A percentile compares a stretch with the other conserved stretches of the same genome.
These are phyloP conservation scores for Metarhizium robertsii DNA, from an alignment of 2,329 filamentous ascomycete species.

Conservation along the genomic window DNA sequence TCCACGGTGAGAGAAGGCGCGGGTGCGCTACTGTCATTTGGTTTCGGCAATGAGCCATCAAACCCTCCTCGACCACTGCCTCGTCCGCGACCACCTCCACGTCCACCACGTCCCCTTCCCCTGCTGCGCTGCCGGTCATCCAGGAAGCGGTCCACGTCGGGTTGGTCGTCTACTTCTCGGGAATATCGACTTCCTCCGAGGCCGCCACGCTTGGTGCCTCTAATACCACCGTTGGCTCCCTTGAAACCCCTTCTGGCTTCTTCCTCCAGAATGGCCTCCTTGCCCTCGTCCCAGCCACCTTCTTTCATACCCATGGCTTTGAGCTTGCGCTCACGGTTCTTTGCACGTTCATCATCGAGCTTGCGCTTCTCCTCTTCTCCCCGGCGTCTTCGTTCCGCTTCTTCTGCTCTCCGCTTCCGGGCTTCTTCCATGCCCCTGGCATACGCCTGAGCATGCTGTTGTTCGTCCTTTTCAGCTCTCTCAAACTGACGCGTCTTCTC, in stretches of 20 bases:
- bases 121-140: slow-evolving; percentile 25
- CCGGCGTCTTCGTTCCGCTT: slow-evolving; percentile 40
- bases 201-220: slow-evolving; percentile 27
- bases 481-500: slow-evolving; percentile 52
- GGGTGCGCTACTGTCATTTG: background rate
- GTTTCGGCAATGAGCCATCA: slow-evolving; percentile 10
- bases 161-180: slow-evolving; percentile 22
- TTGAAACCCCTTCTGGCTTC: slow-evolving; percentile 31
- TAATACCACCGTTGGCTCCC: slow-evolving; percentile 30
- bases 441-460: slow-evolving; percentile 43
- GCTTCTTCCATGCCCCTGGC: slow-evolving; percentile 48
- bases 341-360: slow-evolving; percentile 50
- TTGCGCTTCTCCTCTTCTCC: slow-evolving; percentile 41
- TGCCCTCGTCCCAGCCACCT: slow-evolving; percentile 51
- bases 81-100: slow-evolving; percentile 26
- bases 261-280: slow-evolving; percentile 34
- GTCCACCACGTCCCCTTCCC: slow-evolving; percentile 22
- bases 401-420: slow-evolving; percentile 39
- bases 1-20: slow-evolving; percentile 17
- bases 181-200: slow-evolving; percentile 35
- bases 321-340: slow-evolving; percentile 52
- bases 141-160: slow-evolving; percentile 26
- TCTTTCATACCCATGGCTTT: slow-evolving; percentile 46
- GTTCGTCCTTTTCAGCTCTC: slow-evolving; percentile 47
- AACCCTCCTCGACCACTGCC: slow-evolving; percentile 14